phyloP scores from a whole-genome alignment of 192 early-diverging fungal genomes.

The Oehlia diaphana region DNA sequence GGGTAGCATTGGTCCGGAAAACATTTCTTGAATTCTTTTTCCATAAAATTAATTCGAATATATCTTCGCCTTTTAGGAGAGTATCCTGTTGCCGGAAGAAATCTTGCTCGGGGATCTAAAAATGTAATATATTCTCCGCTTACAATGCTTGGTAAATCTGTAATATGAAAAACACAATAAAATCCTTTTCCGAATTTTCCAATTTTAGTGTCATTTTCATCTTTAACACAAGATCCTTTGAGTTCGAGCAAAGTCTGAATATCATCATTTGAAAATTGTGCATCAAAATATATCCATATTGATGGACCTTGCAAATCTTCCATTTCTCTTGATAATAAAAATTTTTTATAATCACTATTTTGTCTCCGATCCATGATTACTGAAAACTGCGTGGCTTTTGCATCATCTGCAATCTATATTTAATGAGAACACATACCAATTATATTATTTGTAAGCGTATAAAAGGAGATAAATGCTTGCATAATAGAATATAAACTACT shows the following conservation, averaged over 20 bases:
- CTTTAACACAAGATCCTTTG: neutral
- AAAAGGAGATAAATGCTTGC: no score
- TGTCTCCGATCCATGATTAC: slow-evolving; percentile 30
- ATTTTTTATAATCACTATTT: neutral
- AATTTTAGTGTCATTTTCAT: slow-evolving; percentile 34
- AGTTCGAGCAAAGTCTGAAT: slow-evolving; percentile 27
- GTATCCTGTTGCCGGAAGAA: neutral
- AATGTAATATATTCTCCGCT: slow-evolving; percentile 33
- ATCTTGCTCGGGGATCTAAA: slow-evolving; percentile 32
- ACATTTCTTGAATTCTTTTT: neutral
- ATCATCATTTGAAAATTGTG: slow-evolving; percentile 30
- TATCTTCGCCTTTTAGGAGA: neutral
- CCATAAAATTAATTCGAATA: neutral
- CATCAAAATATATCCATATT: slow-evolving; percentile 34
- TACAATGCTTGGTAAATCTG: slow-evolving; percentile 38
- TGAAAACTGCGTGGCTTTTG: slow-evolving; percentile 30
- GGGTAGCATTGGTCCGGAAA: neutral
- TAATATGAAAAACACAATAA: slow-evolving; percentile 36
- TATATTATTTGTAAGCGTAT: no score
- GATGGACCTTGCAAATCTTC: slow-evolving; percentile 37
- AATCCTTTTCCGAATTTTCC: slow-evolving; percentile 39
- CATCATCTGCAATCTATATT: slow-evolving; percentile 22
- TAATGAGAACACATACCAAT: neutral
- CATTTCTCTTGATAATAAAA: slow-evolving; percentile 33
- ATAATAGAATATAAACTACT: neutral